Conservation (phyloP, 805 yeast species). For the Groenewaldozyma salmanticensis region DNA sequence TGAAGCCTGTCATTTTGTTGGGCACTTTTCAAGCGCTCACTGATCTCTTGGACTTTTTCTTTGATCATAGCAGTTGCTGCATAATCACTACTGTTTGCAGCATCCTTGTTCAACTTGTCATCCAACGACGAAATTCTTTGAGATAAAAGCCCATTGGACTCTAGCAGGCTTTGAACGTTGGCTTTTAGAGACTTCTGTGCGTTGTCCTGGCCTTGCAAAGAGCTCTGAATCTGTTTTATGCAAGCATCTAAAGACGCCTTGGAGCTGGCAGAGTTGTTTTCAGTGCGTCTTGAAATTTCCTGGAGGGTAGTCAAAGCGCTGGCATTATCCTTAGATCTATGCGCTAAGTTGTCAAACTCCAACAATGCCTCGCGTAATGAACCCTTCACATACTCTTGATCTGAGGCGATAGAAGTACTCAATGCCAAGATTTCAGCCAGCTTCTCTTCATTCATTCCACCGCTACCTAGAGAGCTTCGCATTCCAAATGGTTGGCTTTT, state of each 20-base stretch:
- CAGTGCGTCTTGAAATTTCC: constrained; percentile 15
- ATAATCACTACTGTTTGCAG: no score
- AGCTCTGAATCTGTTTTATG: constrained; percentile 5
- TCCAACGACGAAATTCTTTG: no score
- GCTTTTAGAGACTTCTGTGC: background rate
- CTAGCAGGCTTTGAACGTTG: constrained; percentile 10
- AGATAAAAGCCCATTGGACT: constrained; percentile 12
- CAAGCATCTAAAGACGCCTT: constrained; percentile 11
- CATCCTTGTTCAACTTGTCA: no score
- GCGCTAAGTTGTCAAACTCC: constrained; percentile 27
- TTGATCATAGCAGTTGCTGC: no score
- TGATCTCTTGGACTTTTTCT: no score
- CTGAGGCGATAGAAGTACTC: constrained; percentile 22
- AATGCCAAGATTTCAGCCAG: constrained; percentile 21
- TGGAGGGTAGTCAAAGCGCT: constrained; percentile 21
- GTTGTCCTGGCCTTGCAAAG: constrained; percentile 1
- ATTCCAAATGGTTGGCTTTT: constrained; percentile 8
- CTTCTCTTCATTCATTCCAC: constrained; percentile 10
- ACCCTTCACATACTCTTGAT: constrained; percentile 24
- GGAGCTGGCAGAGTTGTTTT: constrained; percentile 15
- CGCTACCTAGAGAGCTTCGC: constrained; percentile 12
- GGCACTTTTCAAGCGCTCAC: no score
- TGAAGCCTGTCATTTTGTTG: no score
- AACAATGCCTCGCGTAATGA: constrained; percentile 25
- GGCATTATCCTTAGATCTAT: constrained; percentile 30